These are phyloP conservation scores for Thelonectria olida DNA, from an alignment of 2,329 filamentous ascomycete genomes.

Conservation along the genomic window DNA sequence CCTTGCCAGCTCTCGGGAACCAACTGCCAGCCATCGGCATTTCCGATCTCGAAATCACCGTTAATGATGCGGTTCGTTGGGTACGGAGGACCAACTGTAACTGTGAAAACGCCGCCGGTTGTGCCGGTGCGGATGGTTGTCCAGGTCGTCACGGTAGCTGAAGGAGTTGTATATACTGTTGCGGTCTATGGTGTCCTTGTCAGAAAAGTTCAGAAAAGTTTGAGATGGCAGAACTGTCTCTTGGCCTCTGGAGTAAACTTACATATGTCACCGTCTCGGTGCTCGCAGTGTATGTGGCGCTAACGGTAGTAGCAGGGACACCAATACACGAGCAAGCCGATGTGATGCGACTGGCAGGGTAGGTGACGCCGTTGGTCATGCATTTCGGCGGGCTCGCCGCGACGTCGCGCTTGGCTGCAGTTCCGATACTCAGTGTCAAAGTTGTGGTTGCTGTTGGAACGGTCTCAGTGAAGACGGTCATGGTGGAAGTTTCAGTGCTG, in stretches of 20 bases:
- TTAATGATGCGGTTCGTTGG: slow-evolving; percentile 16
- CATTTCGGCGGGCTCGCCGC: slow-evolving; percentile 25
- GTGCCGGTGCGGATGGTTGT: slow-evolving; percentile 19
- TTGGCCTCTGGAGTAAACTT: neutral
- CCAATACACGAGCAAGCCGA: slow-evolving; percentile 37
- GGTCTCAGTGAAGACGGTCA: slow-evolving; percentile 32
- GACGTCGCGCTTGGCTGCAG: slow-evolving; percentile 17
- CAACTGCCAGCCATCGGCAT: slow-evolving; percentile 13
- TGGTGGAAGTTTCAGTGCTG: slow-evolving; percentile 22
- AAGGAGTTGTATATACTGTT: slow-evolving; percentile 10
- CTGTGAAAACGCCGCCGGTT: slow-evolving; percentile 8
- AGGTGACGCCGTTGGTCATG: slow-evolving; percentile 35
- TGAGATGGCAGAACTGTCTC: neutral
- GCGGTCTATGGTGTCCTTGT: slow-evolving; percentile 3
- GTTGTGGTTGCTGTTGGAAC: slow-evolving; percentile 31
- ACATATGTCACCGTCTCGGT: slow-evolving; percentile 19
- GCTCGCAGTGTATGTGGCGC: slow-evolving; percentile 17
- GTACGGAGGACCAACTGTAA: slow-evolving; percentile 16
- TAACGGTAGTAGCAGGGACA: slow-evolving; percentile 31
- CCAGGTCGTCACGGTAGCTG: slow-evolving; percentile 17
- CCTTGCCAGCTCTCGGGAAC: slow-evolving; percentile 12
- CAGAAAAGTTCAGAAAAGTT: neutral
- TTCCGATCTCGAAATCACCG: slow-evolving; percentile 17
- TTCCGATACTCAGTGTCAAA: slow-evolving; percentile 15
- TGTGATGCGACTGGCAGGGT: slow-evolving; percentile 36